Evolutionary conservation across 306 rosid species (phyloP).

Genomic region (Coriaria nepalensis): DNA sequence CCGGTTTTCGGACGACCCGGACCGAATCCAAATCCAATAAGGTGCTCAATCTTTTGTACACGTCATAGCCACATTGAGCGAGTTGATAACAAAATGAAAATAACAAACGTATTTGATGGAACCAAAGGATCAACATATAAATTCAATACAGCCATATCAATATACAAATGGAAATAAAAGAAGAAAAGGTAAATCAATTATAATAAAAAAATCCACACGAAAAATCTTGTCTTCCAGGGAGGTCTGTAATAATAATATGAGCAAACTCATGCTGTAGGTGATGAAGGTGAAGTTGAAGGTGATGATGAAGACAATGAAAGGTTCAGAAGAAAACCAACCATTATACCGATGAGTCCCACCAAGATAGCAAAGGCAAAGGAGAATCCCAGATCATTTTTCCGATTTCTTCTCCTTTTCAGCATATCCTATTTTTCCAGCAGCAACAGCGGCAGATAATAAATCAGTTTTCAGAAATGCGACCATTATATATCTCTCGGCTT

Average conservation of each 20-base stretch:
- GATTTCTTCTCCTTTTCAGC: slow-evolving; percentile 47
- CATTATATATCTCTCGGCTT: too few relatives aligned
- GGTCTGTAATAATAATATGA: neutral
- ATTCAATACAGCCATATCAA: neutral
- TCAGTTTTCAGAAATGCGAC: too few relatives aligned
- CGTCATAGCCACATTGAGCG: too few relatives aligned
- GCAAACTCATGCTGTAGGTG: slow-evolving; percentile 34
- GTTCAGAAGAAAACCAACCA: slow-evolving; percentile 75
- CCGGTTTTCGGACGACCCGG: too few relatives aligned
- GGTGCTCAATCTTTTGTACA: too few relatives aligned
- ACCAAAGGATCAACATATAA: too few relatives aligned
- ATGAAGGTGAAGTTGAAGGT: neutral
- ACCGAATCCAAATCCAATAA: too few relatives aligned
- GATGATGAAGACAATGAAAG: slow-evolving; percentile 37
- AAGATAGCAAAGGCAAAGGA: slow-evolving; percentile 54
- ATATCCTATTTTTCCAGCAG: slow-evolving; percentile 24
- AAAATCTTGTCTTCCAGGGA: too few relatives aligned
- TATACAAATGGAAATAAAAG: neutral
- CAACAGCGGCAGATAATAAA: too few relatives aligned
- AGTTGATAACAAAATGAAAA: too few relatives aligned
- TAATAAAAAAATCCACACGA: too few relatives aligned
- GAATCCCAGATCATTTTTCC: slow-evolving; percentile 57
- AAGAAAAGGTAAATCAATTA: slow-evolving; percentile 8
- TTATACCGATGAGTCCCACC: slow-evolving; percentile 67
- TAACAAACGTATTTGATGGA: too few relatives aligned